A percentile compares a stretch with the other conserved stretches of the same genome.
Evolutionary conservation across 345 rosid genomes (phyloP).

Genomic region (Salix exigua): DNA sequence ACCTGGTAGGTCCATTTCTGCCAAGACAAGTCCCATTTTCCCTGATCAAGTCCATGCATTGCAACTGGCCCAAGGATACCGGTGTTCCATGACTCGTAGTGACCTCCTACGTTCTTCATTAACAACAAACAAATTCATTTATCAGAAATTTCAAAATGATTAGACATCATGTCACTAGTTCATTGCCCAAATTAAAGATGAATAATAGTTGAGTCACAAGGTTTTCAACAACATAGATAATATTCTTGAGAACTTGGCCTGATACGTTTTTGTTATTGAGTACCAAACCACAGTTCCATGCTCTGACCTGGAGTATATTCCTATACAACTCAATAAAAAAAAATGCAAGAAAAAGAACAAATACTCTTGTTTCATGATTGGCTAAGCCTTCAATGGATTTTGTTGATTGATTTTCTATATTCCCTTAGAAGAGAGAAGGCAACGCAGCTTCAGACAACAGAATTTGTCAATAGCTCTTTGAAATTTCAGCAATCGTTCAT

Average conservation of each 20-base stretch:
- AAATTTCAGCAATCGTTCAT: not conserved
- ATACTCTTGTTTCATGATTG: not conserved
- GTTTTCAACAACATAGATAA: not conserved
- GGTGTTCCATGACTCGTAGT: constrained; percentile 88
- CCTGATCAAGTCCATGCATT: constrained; percentile 80
- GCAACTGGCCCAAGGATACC: constrained; percentile 98
- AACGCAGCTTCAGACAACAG: not conserved
- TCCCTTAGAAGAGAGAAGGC: not conserved
- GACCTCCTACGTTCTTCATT: constrained; percentile 88
- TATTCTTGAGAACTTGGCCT: not conserved
- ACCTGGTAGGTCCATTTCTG: constrained; percentile 99
- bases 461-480: not conserved
- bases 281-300: not conserved
- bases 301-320: not conserved
- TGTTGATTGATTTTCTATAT: not conserved
- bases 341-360: not conserved
- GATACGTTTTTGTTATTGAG: not conserved
- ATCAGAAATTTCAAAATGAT: not conserved
- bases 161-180: not conserved
- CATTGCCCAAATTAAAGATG: not conserved
- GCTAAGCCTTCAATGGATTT: not conserved
- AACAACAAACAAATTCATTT: not conserved
- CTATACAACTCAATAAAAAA: not conserved
- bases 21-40: constrained; percentile 87
- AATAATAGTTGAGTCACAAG: not conserved